A percentile compares a stretch with the other conserved stretches of the same genome.
Evolutionary conservation across 2,329 filamentous ascomycete genomes (phyloP).

Genomic region (Aulographum hederae): DNA sequence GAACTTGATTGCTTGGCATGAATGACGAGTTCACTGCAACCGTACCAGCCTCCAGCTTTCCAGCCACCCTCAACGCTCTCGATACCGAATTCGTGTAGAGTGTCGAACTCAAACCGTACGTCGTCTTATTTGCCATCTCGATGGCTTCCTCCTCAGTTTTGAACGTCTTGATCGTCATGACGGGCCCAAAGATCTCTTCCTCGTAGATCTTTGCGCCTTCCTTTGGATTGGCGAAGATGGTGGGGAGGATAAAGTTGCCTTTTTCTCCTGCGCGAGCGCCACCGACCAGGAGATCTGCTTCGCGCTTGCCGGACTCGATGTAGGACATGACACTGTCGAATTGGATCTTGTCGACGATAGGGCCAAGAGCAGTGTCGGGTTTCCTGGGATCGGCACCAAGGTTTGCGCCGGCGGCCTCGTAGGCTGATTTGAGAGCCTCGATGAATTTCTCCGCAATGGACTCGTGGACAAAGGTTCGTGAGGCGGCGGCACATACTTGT

Average conservation of each 20-base stretch:
- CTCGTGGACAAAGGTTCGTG: slow-evolving; percentile 14
- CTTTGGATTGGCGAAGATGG: slow-evolving; percentile 14
- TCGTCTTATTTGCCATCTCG: slow-evolving; percentile 14
- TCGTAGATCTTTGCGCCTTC: slow-evolving; percentile 12
- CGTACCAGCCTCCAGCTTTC: slow-evolving; percentile 13
- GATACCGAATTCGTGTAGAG: slow-evolving; percentile 10
- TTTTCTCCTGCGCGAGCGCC: slow-evolving; percentile 14
- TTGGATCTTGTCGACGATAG: slow-evolving; percentile 15
- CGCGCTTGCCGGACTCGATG: slow-evolving; percentile 15
- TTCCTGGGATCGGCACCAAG: slow-evolving; percentile 10
- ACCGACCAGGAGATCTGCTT: slow-evolving; percentile 15
- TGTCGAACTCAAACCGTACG: slow-evolving; percentile 10
- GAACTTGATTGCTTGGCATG: slow-evolving; percentile 7
- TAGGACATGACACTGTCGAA: slow-evolving; percentile 17
- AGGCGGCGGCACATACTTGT: slow-evolving; percentile 7
- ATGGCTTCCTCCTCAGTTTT: slow-evolving; percentile 16
- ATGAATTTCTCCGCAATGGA: slow-evolving; percentile 13
- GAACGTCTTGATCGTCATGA: slow-evolving; percentile 14
- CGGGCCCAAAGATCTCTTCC: slow-evolving; percentile 17
- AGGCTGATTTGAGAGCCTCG: slow-evolving; percentile 11
- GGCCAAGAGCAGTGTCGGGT: slow-evolving; percentile 7
- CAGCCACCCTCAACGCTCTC: slow-evolving; percentile 13
- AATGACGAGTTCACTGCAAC: slow-evolving; percentile 14
- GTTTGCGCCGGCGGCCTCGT: slow-evolving; percentile 9
- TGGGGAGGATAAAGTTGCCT: slow-evolving; percentile 14